Evolutionary conservation across 345 rosid genomes (phyloP), one percentile per base, ranked within the genome.

Genomic region (Gossypium turneri): DNA sequence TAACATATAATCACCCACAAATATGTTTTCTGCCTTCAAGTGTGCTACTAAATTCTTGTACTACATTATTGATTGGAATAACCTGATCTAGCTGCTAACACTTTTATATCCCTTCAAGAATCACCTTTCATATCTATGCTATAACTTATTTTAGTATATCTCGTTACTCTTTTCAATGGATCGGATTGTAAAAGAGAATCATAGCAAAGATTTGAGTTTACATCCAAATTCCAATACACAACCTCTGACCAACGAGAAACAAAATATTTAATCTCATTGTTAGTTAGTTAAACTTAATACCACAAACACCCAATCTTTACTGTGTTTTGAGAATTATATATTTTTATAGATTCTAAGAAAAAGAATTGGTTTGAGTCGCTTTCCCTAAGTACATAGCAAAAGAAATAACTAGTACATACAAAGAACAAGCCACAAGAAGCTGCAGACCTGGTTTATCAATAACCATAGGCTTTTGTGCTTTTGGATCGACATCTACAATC

Each of bases 391-490:
- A 16, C 59, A 69, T 27, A 52, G 62, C 38, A 60, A 72, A 67
- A 29, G 13, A 50, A 17, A 72, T 55, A 4, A 61, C 29, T 52
- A 48, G 48, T 2, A n/a, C 65, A 72, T 34, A 43, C 44, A 52
- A 27, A 0, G 10, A 75, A 73, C 38, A 1, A 19, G 57, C 2
- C 48, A 55, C 55, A 55, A 60, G 72, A 50, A 55, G 56, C 20
- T 25, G 52, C 91, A 77, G 80, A 92, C 97, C 97, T 87, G 86
- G 87, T 77, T 79, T 80, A 74, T 86, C 87, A 68, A 86, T 76
- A 72, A 90, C 84, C 52, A 79, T 63, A 80, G 90, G 88, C 58
- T 69, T 82, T 82, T 72, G 77, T 67, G 79, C 55, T 7, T 84
- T 47, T 19, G 90, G 72, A 9, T 84, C 85, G 67, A 87, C 53